A percentile compares a stretch with the other conserved stretches of the same genome.
phyloP scores from a whole-genome alignment of 2,329 filamentous ascomycete species.

The Atkinsonella hypoxylon region DNA sequence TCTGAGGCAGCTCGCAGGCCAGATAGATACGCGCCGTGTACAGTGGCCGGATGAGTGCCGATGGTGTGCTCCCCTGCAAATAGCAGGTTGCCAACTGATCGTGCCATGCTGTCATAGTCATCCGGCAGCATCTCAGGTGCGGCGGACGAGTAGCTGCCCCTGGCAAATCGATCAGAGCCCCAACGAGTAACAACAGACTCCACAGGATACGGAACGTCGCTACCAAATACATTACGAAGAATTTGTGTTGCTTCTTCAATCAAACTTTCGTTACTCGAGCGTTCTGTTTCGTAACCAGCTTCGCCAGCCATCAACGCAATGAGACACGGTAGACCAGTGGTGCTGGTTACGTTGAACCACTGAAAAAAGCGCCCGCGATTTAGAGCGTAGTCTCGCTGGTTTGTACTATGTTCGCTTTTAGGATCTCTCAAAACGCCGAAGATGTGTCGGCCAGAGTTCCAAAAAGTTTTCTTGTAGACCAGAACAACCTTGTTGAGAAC shows the following conservation, averaged over 20 bases:
- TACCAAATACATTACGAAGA: constrained; percentile 63
- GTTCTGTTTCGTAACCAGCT: constrained; percentile 80
- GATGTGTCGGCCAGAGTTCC: constrained; percentile 82
- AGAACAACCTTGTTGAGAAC: constrained; percentile 91
- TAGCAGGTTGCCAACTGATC: constrained; percentile 71
- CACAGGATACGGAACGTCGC: constrained; percentile 59
- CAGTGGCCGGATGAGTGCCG: constrained; percentile 89
- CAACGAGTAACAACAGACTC: constrained; percentile 88
- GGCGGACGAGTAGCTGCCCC: constrained; percentile 91
- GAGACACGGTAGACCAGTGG: constrained; percentile 74
- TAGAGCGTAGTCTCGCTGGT: constrained; percentile 66
- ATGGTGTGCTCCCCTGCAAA: constrained; percentile 97
- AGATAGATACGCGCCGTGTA: constrained; percentile 91
- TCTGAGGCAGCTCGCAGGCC: constrained; percentile 83
- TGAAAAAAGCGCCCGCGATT: constrained; percentile 89
- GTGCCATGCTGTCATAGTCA: constrained; percentile 89
- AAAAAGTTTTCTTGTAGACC: constrained; percentile 81
- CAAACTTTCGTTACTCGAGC: constrained; percentile 60
- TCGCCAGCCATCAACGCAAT: constrained; percentile 94
- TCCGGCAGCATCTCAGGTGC: constrained; percentile 69
- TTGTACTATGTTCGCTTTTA: constrained; percentile 53
- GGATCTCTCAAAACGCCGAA: constrained; percentile 82
- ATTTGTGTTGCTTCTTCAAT: constrained; percentile 71
- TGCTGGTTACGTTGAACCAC: constrained; percentile 93
- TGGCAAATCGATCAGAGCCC: constrained; percentile 82